Evolutionary conservation across 139 green algal species (phyloP).

Genomic region (Auxenochlorella protothecoides): DNA sequence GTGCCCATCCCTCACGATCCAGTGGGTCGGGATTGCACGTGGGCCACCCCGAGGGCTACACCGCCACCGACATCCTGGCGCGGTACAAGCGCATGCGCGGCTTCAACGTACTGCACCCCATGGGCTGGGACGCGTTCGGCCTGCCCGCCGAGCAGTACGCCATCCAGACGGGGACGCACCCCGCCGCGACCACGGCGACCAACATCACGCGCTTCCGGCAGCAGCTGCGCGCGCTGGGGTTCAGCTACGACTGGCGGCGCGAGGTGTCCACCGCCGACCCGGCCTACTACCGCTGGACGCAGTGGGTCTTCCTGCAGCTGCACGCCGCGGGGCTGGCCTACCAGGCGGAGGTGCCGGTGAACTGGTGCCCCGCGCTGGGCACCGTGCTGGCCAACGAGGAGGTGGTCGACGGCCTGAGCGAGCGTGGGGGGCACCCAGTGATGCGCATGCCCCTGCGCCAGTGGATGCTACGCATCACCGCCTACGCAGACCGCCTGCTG

Average conservation of each 20-base stretch:
- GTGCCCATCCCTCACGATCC: background rate
- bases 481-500: constrained; percentile 90
- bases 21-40: constrained; percentile 79
- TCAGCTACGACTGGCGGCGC: constrained; percentile 91
- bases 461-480: constrained; percentile 98
- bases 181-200: constrained; percentile 68
- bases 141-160: constrained; percentile 98
- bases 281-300: constrained; percentile 91
- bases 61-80: constrained; percentile 91
- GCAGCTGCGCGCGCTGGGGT: constrained; percentile 88
- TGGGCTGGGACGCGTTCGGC: constrained; percentile 98
- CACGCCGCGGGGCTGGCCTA: constrained; percentile 88
- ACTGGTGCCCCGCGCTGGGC: constrained; percentile 94
- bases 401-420: constrained; percentile 80
- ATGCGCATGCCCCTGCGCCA: constrained; percentile 93
- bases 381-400: constrained; percentile 98
- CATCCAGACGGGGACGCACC: constrained; percentile 92
- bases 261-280: constrained; percentile 87
- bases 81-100: constrained; percentile 93
- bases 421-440: constrained; percentile 86
- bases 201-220: constrained; percentile 86
- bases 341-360: constrained; percentile 96
- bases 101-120: constrained; percentile 97
- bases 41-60: constrained; percentile 85
- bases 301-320: constrained; percentile 99